Percentiles rank a stretch among this genome's conserved stretches.
Evolutionary conservation across 176 grass and related monocot species (phyloP).

Genomic region (Phragmites australis): DNA sequence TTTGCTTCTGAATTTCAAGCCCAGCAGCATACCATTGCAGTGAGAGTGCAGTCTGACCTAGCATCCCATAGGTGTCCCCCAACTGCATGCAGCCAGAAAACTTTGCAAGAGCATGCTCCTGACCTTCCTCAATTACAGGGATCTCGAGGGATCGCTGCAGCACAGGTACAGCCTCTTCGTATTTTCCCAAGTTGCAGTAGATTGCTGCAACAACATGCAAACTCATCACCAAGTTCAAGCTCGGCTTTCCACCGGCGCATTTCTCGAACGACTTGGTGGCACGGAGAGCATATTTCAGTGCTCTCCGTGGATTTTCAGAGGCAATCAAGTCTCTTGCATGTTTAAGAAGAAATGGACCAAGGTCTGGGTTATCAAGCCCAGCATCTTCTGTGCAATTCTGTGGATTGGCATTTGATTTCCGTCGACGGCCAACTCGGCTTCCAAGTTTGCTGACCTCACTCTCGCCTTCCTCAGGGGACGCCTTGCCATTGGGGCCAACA

Average conservation of each 20-base stretch:
- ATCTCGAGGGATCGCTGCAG: constrained; percentile 73
- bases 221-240: constrained; percentile 86
- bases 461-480: constrained; percentile 57
- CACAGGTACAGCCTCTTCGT: constrained; percentile 68
- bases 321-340: constrained; percentile 89
- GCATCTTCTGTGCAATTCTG: constrained; percentile 61
- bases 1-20: constrained; percentile 79
- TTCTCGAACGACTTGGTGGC: constrained; percentile 92
- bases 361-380: constrained; percentile 79
- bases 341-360: constrained; percentile 97
- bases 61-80: constrained; percentile 82
- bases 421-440: constrained; percentile 45
- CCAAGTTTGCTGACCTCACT: constrained; percentile 53
- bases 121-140: constrained; percentile 76
- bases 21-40: constrained; percentile 72
- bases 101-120: constrained; percentile 88
- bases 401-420: constrained; percentile 53
- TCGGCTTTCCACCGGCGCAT: constrained; percentile 73
- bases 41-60: constrained; percentile 78
- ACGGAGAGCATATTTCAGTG: constrained; percentile 85
- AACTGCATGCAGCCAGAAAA: constrained; percentile 96
- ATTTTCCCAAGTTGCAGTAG: constrained; percentile 75
- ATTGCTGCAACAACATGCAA: constrained; percentile 95
- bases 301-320: constrained; percentile 74
- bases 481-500: constrained; percentile 49